Base-by-base conservation (phyloP, 225 moss, liverwort and hornwort species). In the Physcomitrellopsis africana region DNA sequence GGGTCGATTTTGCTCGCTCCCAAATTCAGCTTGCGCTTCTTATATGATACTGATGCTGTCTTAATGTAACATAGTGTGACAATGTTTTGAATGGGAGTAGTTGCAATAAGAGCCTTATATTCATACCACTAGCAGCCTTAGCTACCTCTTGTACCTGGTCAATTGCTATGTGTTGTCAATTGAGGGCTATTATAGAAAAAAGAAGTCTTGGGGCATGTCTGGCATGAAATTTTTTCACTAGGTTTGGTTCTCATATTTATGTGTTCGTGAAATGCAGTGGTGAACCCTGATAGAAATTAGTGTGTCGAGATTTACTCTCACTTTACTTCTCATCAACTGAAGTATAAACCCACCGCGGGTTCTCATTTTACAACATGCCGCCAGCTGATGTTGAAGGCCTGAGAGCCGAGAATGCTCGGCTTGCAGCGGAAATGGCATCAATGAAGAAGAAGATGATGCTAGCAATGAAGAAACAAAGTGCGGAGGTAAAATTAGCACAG, bases 391-490 rank as follows among this genome's bases (percentile, higher is more conserved):
- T 80, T 27, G 85, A 88, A 57, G 71, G 64, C 63, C 73, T 96
- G 80, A 89, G 85, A 81, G 90, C 86, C 68, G 92, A 92, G 82
- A 92, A 87, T 83, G 81, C 89, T 81, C 88, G 90, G 75, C 84
- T 92, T 56, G 77, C 79, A 68, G 81, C 88, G 9, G 92, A 96
- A 65, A 90, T 90, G 87, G 79, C 85, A 17, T 84, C 96, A 53
- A 90, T 93, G 96, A 96, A 89, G 82, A 92, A 94, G 78, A 92
- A 91, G 60, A 85, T 96, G 78, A 90, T 90, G 87, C 73, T 87
- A 45, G 93, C 92, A 4, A 78, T 93, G 83, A 96, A 92, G 80
- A 96, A 93, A 70, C 92, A 93, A 72, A 84, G 86, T 72, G 92
- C 87, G 9, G 95, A 96, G 76, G 82, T 96, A 13, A 86, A 90